Evolutionary conservation across 371 early-diverging fungal species (phyloP).

Genomic region (Mycotypha africana): DNA sequence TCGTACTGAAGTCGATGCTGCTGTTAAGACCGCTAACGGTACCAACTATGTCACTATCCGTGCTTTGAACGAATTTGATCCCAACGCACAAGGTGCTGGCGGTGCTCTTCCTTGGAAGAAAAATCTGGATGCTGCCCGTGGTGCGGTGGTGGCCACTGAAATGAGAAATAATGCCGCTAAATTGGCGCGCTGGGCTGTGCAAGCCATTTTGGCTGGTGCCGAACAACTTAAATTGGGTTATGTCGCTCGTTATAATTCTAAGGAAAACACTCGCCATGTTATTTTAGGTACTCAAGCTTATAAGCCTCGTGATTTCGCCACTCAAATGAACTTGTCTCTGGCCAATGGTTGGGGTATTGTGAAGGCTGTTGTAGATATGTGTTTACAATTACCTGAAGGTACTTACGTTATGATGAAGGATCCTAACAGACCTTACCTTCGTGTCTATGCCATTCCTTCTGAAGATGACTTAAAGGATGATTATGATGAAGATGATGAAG

Average conservation of each 20-base stretch:
- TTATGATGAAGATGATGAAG: conserved; percentile 47
- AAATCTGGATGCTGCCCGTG: conserved; percentile 93
- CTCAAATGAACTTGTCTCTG: conserved; percentile 84
- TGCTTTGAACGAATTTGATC: conserved; percentile 92
- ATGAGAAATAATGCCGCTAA: conserved; percentile 97
- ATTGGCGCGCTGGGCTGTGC: conserved; percentile 92
- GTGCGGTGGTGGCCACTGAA: conserved; percentile 95
- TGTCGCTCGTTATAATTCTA: conserved; percentile 73
- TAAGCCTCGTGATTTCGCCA: conserved; percentile 88
- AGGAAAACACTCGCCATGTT: conserved; percentile 78
- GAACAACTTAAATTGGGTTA: conserved; percentile 91
- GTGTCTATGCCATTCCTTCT: conserved; percentile 71
- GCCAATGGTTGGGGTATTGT: conserved; percentile 94
- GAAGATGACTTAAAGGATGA: conserved; percentile 61
- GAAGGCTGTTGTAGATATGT: conserved; percentile 87
- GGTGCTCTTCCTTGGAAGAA: conserved; percentile 93
- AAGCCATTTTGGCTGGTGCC: conserved; percentile 83
- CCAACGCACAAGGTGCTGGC: conserved; percentile 80
- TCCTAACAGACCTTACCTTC: conserved; percentile 88
- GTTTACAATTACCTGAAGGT: conserved; percentile 82
- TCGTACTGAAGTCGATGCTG: conserved; percentile 90
- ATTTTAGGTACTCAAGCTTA: conserved; percentile 82
- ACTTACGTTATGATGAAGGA: conserved; percentile 94
- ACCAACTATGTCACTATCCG: conserved; percentile 65
- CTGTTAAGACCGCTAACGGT: conserved; percentile 55